Percentiles rank a stretch among this genome's conserved stretches.
Evolutionary conservation across 106 monocot genomes (phyloP).

Genomic region (Posidonia australis): DNA sequence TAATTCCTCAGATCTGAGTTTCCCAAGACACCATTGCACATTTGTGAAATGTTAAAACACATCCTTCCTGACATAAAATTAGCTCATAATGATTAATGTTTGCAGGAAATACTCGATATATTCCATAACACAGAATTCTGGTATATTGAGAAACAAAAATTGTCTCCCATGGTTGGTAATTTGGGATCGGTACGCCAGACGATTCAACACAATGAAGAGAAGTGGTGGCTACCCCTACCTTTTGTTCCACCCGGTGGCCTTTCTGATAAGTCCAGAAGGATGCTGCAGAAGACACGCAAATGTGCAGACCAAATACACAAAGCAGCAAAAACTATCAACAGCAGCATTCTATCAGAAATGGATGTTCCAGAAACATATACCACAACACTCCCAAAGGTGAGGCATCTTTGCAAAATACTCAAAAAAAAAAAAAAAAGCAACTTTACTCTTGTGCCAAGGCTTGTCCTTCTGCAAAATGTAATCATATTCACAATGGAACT

Average conservation of each 20-base stretch:
- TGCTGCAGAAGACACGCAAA: slow-evolving; percentile 44
- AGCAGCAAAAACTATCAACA: slow-evolving; percentile 73
- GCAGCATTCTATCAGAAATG: slow-evolving; percentile 62
- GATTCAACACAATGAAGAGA: slow-evolving; percentile 54
- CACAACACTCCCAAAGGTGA: slow-evolving; percentile 64
- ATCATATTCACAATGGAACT: no score
- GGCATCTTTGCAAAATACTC: no score
- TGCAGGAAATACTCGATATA: slow-evolving; percentile 72
- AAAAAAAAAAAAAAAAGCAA: no score
- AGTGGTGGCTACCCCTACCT: slow-evolving; percentile 89
- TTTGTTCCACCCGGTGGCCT: slow-evolving; percentile 63
- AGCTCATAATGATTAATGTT: neutral
- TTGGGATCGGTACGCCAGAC: slow-evolving; percentile 48
- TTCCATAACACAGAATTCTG: slow-evolving; percentile 69
- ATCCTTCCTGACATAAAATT: neutral
- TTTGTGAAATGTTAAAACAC: no score
- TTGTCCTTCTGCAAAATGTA: no score
- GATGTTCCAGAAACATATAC: slow-evolving; percentile 66
- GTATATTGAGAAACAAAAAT: slow-evolving; percentile 59
- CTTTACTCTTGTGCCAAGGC: no score
- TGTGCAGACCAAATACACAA: slow-evolving; percentile 75
- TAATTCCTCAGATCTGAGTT: neutral
- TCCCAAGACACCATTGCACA: neutral
- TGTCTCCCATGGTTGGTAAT: slow-evolving; percentile 19
- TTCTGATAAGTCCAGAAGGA: slow-evolving; percentile 30